Percentiles rank a stretch among this genome's conserved stretches.
These are phyloP conservation scores for Microcyclospora tardicrescens DNA, from an alignment of 2,329 filamentous ascomycete genomes.

Conservation along the genomic window DNA sequence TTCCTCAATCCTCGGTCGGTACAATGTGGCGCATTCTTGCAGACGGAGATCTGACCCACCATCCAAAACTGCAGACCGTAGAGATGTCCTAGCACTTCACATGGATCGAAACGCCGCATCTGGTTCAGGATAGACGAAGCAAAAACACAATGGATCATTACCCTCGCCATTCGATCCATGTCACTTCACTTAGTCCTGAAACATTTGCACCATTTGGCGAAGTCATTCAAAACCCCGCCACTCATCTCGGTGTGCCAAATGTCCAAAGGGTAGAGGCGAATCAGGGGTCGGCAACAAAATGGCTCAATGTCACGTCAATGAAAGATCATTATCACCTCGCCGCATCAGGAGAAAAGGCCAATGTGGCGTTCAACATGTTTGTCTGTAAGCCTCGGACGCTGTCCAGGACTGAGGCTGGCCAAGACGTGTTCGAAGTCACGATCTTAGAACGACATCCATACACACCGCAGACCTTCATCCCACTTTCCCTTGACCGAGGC, in stretches of 20 bases:
- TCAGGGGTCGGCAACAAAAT: slow-evolving; percentile 81
- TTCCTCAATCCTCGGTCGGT: too few species aligned
- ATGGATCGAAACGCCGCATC: too few species aligned
- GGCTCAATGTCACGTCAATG: slow-evolving; percentile 63
- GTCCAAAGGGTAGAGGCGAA: slow-evolving; percentile 52
- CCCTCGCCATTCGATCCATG: slow-evolving; percentile 32
- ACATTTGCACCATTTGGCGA: slow-evolving; percentile 71
- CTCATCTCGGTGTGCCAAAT: slow-evolving; percentile 27
- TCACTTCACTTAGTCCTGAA: slow-evolving; percentile 45
- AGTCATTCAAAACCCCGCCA: slow-evolving; percentile 56
- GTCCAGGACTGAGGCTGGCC: slow-evolving; percentile 18
- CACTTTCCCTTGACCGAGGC: slow-evolving; percentile 47
- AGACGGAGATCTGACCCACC: too few species aligned
- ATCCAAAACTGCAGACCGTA: too few species aligned
- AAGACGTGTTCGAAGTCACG: slow-evolving; percentile 46
- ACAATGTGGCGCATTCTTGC: too few species aligned
- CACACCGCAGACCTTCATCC: slow-evolving; percentile 87
- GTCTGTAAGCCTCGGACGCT: slow-evolving; percentile 59
- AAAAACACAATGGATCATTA: not conserved
- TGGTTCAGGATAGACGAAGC: too few species aligned
- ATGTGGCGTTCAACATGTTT: slow-evolving; percentile 75
- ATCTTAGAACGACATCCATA: slow-evolving; percentile 87
- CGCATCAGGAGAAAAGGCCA: slow-evolving; percentile 43
- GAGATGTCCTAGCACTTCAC: too few species aligned
- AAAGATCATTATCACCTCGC: slow-evolving; percentile 56